phyloP scores from a whole-genome alignment of 2,329 filamentous ascomycete species.

The Penicillium hesseltinei region DNA sequence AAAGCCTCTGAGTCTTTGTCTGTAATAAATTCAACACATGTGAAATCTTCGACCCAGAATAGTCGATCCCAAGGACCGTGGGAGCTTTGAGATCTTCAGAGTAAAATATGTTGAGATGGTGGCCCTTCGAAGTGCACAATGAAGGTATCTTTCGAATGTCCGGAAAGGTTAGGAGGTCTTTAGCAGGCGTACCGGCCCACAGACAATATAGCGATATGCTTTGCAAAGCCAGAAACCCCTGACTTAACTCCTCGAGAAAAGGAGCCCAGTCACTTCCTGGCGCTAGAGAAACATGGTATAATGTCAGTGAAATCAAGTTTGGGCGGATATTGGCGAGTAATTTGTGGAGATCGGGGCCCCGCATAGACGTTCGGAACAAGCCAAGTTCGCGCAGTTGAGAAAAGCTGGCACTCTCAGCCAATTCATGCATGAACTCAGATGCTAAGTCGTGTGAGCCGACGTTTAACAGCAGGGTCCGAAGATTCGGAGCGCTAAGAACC shows the following conservation, averaged over 20 bases:
- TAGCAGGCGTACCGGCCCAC: constrained; percentile 19
- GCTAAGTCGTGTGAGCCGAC: constrained; percentile 24
- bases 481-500: constrained; percentile 22
- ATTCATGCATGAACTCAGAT: constrained; percentile 25
- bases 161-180: constrained; percentile 20
- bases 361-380: constrained; percentile 20
- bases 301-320: constrained; percentile 15
- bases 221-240: constrained; percentile 8
- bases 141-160: constrained; percentile 14
- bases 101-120: constrained; percentile 17
- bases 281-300: constrained; percentile 20
- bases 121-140: constrained; percentile 1
- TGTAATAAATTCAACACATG: constrained; percentile 19
- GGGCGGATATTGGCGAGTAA: constrained; percentile 10
- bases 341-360: constrained; percentile 16
- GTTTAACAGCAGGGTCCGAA: constrained; percentile 20
- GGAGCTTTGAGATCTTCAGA: constrained; percentile 16
- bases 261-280: constrained; percentile 16
- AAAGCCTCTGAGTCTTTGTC: neutral
- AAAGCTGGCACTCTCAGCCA: constrained; percentile 19
- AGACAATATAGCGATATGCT: constrained; percentile 24
- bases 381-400: constrained; percentile 19
- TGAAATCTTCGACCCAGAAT: constrained; percentile 20
- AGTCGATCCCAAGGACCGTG: constrained; percentile 22
- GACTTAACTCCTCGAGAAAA: constrained; percentile 15